Base-by-base conservation (phyloP, 2,329 filamentous ascomycete species). In the Xylaria arbuscula region DNA sequence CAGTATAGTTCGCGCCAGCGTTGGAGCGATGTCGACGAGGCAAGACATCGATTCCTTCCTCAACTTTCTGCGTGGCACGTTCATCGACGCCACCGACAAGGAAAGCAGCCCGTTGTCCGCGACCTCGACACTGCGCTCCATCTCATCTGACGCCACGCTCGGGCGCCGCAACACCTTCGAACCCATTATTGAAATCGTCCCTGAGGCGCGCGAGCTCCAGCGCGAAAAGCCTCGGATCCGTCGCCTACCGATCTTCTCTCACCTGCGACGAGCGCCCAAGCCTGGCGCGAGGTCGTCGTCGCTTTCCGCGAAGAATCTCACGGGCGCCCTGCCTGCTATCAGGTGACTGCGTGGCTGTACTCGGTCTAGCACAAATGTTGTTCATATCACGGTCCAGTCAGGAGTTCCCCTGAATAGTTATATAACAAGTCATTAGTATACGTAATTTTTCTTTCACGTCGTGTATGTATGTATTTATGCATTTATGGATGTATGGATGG, bases 21-120 rank as follows among this genome's bases (percentile, higher is more conserved):
- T 91, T 1, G 89, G 89, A 0, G 87, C 88, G 13, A 89, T 89
- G 86, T 89, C 85, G 69, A 89, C 86, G 1, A 76, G 82, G 22
- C 77, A 80, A 2, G 89, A 90, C 69, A 82, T 90, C 15, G 82
- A 87, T 22, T 75, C 76, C 0, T 83, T 88, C 45, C 59, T 87
- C 8, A 68, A 77, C 2, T 88, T 88, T 65, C 72, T 87, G 11
- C 78, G 77, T 4, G 72, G 78, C n/a, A 77, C 77, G 1, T 84
- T 83, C 55, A 70, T 80, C 42, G 74, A 78, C 61, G 63, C 66
- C 34, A 64, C 60, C 36, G 62, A 69, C 38, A 71, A 68, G 34
- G 72, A 72, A 11, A 68, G 68, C 67, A 54, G 66, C 28, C 19
- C 70, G 22, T n/a, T 71, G 32, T 69, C 71, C 32, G 67, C 65